Base-by-base conservation (phyloP, 805 yeast species). In the Lachancea lanzarotensis region DNA sequence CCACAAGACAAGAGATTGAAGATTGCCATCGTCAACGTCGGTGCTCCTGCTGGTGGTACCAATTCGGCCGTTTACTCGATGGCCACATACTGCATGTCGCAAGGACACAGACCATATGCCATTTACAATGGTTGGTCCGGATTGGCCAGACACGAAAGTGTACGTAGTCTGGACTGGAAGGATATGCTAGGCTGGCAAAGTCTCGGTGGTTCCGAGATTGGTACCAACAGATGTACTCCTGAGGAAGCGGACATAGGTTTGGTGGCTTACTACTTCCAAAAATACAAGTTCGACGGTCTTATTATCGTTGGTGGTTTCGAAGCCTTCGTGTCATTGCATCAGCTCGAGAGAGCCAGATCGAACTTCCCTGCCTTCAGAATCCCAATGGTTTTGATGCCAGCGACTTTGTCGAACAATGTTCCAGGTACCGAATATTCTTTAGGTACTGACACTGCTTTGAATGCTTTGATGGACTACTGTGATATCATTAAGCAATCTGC, bases 1-100 rank as follows among this genome's bases (percentile, higher is more conserved):
- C 88, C 93, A 10, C 73, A 66, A 16, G 76, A 70, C 22, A 69
- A 84, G 59, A 71, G 82, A 49, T 72, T 82, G 55, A 84, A 79
- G 55, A 76, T 90, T 54, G 98, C 93, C 44, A 82, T 93, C 50
- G 75, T 93, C 43, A 86, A 89, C 60, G 85, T 91, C 36, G 98
- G 98, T 56, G 98, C 98, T 0, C 96, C 98, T 18, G 91, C 98
- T 11, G 96, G 95, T 43, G 97, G 96, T 40, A 76, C 93, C 80
- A 93, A 93, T 62, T 79, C 93, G 49, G 96, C 96, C 2, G 80
- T 88, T 9, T 76, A 90, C 52, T 85, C 97, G n/a, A 89, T 90
- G 55, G 89, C 95, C 7, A 70, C 85, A 15, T 91, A 87, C 72
- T 82, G 95, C 67, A 71, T 90, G 67, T 81, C 95, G 3, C 78